Conservation (phyloP, 225 moss, liverwort and hornwort species). For the Physcomitrellopsis africana region DNA sequence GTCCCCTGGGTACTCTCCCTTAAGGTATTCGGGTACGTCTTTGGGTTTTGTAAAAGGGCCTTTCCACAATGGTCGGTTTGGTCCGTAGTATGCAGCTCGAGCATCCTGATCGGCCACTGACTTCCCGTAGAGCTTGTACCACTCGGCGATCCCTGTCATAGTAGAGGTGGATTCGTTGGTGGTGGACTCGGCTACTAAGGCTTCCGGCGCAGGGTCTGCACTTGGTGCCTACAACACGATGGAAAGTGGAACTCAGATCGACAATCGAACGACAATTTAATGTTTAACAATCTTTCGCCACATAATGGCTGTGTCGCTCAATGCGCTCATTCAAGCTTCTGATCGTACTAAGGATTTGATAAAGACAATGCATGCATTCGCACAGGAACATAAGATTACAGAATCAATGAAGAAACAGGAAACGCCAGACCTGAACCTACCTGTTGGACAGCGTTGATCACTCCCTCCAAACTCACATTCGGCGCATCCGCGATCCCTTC, state of each 20-base stretch:
- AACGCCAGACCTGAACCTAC: not conserved
- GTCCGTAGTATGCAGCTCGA: conserved; percentile 44
- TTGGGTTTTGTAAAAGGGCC: conserved; percentile 43
- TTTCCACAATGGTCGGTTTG: conserved; percentile 52
- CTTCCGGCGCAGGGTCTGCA: conserved; percentile 27
- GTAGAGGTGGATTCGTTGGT: not conserved
- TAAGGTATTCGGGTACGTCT: conserved; percentile 47
- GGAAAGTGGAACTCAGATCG: not conserved
- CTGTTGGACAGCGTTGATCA: conserved; percentile 39
- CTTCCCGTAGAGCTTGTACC: conserved; percentile 55
- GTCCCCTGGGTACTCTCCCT: conserved; percentile 58
- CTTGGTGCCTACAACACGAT: conserved; percentile 23
- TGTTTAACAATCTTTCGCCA: too few relatives aligned
- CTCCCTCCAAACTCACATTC: conserved; percentile 28
- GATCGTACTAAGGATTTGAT: too few relatives aligned
- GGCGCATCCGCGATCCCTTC: conserved; percentile 27
- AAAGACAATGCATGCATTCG: too few relatives aligned
- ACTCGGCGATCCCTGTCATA: conserved; percentile 29
- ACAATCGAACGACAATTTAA: too few relatives aligned
- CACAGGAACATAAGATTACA: not conserved
- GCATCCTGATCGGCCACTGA: conserved; percentile 36
- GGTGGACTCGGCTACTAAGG: not conserved
- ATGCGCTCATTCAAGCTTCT: too few relatives aligned
- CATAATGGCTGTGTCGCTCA: too few relatives aligned
- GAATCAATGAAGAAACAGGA: not conserved